Base-by-base conservation (phyloP, 768 basidiomycete genomes). In the Lactarius akahatsu region DNA sequence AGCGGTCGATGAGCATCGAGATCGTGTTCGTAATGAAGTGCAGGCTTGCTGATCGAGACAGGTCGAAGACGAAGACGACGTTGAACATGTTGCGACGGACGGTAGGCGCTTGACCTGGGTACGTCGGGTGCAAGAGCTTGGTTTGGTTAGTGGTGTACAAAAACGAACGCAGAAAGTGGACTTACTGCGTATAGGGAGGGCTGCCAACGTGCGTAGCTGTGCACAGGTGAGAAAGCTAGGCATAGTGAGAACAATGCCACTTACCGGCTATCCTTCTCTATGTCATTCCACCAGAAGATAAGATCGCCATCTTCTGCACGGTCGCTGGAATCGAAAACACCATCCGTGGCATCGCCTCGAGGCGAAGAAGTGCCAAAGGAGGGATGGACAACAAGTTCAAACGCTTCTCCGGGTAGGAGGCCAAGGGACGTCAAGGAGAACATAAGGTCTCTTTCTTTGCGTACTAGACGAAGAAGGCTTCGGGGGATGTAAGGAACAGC, bases 281-380 rank as follows among this genome's bases (percentile, higher is more conserved):
- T 76, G n/a, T 99, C 88, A 75, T 98, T 99, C 89, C 90, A 91
- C 86, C 92, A 98, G 0, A 88, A 73, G 45, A 96, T 82, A 4
- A 90, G 81, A 41, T 78, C 81, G 0, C 89, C 93, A 1, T 85
- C 92, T 74, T 99, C 97, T 3, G 74, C 72, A 20, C 92, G 80
- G 76, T 99, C 96, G 65, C 91, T 94, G 1, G 94, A 90, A 76
- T 98, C 97, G 64, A 96, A 89, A n/a, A 97, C 70, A 0, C 89
- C 92, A 62, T 91, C 89, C 60, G 85, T 71, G 6, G 81, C 78
- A 26, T 77, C 82, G 16, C 76, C 77, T 45, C 79, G 81, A n/a
- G 78, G 77, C 64, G 86, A 83, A 1, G 84, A 77, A 2, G 76
- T 74, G 1, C 81, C 82, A 59, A 95, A 80, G 13, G 77, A 78